These are phyloP conservation scores for Thymus quinquecostatus DNA, from an alignment of 257 asterid genomes.

Conservation along the genomic window DNA sequence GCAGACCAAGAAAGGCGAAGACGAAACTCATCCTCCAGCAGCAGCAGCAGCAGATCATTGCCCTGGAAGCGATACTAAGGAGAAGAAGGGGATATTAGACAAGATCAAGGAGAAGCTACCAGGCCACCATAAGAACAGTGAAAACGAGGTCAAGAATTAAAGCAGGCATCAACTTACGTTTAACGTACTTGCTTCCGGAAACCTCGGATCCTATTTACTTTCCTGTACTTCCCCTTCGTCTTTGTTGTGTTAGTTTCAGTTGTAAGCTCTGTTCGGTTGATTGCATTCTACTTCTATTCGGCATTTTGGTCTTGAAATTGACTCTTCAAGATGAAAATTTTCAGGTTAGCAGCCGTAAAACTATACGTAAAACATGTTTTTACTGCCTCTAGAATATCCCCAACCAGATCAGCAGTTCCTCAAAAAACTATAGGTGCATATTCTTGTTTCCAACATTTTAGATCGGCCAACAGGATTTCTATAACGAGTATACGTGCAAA, in stretches of 20 bases:
- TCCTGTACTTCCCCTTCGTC: background rate
- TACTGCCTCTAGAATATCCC: background rate
- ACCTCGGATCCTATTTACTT: background rate
- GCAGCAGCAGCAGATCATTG: slow-evolving; percentile 32
- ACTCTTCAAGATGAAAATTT: background rate
- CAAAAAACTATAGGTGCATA: background rate
- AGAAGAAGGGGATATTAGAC: slow-evolving; percentile 42
- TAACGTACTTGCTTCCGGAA: background rate
- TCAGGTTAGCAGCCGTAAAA: background rate
- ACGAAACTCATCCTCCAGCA: slow-evolving; percentile 26
- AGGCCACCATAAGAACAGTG: slow-evolving; percentile 13
- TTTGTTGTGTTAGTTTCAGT: slow-evolving; percentile 5
- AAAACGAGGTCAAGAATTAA: background rate
- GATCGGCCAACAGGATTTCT: slow-evolving; percentile 3
- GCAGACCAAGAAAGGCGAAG: slow-evolving; percentile 39
- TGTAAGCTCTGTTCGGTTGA: slow-evolving; percentile 10
- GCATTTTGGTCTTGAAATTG: background rate
- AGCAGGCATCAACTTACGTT: background rate
- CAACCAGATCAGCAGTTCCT: background rate
- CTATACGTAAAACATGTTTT: background rate
- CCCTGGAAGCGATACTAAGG: slow-evolving; percentile 19
- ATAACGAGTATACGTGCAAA: background rate
- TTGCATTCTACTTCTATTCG: slow-evolving; percentile 1
- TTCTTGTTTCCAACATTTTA: slow-evolving; percentile 34
- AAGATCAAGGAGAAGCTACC: slow-evolving; percentile 56